Evolutionary conservation across 768 basidiomycete species (phyloP).

Genomic region (Amanita molliuscula): DNA sequence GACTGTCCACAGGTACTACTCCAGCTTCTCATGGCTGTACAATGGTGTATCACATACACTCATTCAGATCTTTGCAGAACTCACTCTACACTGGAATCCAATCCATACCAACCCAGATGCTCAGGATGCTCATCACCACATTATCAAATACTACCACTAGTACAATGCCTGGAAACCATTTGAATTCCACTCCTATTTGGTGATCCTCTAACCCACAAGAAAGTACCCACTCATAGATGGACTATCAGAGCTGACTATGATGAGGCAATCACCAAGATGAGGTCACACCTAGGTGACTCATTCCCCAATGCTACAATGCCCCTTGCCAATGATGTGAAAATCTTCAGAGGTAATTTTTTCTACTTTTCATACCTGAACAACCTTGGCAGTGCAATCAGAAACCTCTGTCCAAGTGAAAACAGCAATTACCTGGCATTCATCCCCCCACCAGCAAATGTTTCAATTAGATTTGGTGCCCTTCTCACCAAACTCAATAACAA

Average conservation of each 20-base stretch:
- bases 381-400: background rate
- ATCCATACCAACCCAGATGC: too few relatives aligned
- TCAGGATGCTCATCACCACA: too few relatives aligned
- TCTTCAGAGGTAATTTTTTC: background rate
- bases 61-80: too few relatives aligned
- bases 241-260: background rate
- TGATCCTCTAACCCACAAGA: background rate
- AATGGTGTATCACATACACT: too few relatives aligned
- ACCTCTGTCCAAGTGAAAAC: background rate
- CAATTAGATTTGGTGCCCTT: constrained; percentile 1
- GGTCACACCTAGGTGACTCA: background rate
- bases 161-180: constrained; percentile 1
- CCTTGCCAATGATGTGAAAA: background rate
- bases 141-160: too few relatives aligned
- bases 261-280: background rate
- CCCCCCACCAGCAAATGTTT: constrained; percentile 1
- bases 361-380: constrained; percentile 2
- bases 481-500: background rate
- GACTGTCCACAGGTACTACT: too few relatives aligned
- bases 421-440: background rate
- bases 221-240: background rate
- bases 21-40: too few relatives aligned
- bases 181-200: background rate
- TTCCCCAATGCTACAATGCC: background rate
- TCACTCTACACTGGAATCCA: too few relatives aligned